Evolutionary conservation across 208 protist genomes (phyloP).

Genomic region (Leishmania mexicana): DNA sequence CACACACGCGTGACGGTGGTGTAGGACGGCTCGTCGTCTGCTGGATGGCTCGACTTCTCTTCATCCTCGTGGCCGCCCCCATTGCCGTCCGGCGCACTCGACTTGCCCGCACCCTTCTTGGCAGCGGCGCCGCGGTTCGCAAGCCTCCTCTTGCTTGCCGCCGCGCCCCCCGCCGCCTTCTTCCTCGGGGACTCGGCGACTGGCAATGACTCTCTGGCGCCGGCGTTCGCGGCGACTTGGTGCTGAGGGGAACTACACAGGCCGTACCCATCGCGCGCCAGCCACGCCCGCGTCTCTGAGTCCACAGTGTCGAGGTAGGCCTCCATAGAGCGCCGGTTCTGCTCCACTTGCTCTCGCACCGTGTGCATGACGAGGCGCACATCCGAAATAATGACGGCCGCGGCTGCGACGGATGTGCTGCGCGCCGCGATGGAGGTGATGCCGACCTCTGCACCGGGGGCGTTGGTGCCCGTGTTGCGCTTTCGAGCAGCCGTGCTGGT

Average conservation of each 20-base stretch:
- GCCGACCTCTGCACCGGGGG: background rate
- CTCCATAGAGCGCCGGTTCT: slow-evolving; percentile 23
- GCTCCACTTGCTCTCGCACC: slow-evolving; percentile 21
- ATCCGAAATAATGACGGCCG: slow-evolving; percentile 20
- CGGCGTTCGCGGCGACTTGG: background rate
- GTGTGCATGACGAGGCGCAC: slow-evolving; percentile 19
- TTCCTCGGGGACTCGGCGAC: background rate
- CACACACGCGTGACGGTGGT: slow-evolving; percentile 39
- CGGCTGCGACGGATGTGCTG: slow-evolving; percentile 8
- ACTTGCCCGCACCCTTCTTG: slow-evolving; percentile 17
- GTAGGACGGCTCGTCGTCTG: slow-evolving; percentile 15
- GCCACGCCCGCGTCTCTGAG: slow-evolving; percentile 30
- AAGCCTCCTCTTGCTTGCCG: slow-evolving; percentile 7
- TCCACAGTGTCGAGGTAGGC: slow-evolving; percentile 17
- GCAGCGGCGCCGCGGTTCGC: slow-evolving; percentile 1
- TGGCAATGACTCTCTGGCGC: background rate
- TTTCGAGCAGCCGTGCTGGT: slow-evolving; percentile 1
- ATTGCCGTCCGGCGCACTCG: background rate
- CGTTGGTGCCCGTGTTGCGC: background rate
- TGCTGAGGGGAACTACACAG: background rate
- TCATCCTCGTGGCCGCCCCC: slow-evolving; percentile 18
- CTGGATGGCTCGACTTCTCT: slow-evolving; percentile 2
- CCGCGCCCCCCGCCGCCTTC: background rate
- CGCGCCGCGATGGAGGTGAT: slow-evolving; percentile 5
- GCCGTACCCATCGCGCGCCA: slow-evolving; percentile 29